These are phyloP conservation scores for Marvania coccoides DNA, from an alignment of 139 green algal genomes.

Conservation along the genomic window DNA sequence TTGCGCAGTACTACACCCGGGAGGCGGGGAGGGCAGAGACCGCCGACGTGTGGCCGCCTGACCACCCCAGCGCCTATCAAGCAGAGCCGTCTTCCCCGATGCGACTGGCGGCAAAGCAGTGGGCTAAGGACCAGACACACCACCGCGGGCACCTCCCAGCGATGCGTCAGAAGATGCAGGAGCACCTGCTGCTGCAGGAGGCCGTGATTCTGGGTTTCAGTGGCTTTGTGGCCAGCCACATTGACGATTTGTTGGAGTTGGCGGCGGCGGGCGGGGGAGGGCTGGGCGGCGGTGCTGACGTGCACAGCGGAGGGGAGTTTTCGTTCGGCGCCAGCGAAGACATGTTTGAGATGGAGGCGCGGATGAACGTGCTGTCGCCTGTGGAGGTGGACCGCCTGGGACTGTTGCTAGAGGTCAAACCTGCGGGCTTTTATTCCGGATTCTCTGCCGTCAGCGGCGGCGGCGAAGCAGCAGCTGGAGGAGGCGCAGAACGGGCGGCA, in stretches of 20 bases:
- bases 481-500: not conserved
- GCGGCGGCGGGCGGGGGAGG: constrained; percentile 1
- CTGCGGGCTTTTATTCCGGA: too few relatives aligned
- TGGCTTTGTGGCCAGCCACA: constrained; percentile 25
- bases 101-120: constrained; percentile 6
- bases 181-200: constrained; percentile 36
- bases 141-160: constrained; percentile 19
- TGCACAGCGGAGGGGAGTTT: not conserved
- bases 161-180: constrained; percentile 29
- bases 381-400: constrained; percentile 58
- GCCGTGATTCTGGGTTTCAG: constrained; percentile 28
- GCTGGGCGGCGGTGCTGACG: not conserved
- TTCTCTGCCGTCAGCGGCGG: constrained; percentile 4
- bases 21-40: constrained; percentile 53
- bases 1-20: constrained; percentile 56
- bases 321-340: not conserved
- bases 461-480: not conserved
- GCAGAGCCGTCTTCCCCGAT: constrained; percentile 14
- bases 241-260: constrained; percentile 24
- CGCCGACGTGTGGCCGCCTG: constrained; percentile 63
- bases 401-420: constrained; percentile 38
- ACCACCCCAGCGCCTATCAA: not conserved
- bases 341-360: constrained; percentile 4
- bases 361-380: constrained; percentile 24
- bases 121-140: not conserved